These are phyloP conservation scores for Haplographium delicatum DNA, from an alignment of 495 filamentous ascomycete genomes.

Conservation along the genomic window DNA sequence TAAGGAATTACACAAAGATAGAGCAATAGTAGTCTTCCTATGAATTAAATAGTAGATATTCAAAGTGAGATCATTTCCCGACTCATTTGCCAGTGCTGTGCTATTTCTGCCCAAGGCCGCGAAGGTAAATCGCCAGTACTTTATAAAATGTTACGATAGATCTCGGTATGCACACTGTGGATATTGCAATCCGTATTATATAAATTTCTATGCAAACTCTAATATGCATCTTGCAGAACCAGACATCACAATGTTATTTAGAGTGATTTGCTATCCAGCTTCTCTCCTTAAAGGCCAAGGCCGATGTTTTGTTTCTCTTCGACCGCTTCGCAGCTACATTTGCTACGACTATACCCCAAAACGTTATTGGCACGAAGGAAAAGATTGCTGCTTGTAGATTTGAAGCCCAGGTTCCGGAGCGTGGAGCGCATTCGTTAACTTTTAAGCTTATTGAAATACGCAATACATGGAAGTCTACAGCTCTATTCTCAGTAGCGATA, in stretches of 20 bases:
- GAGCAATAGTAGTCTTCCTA: too few relatives aligned
- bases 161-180: neutral
- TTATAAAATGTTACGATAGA: too few relatives aligned
- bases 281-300: slow-evolving; percentile 6
- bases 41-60: too few relatives aligned
- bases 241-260: neutral
- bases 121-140: too few relatives aligned
- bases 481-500: slow-evolving; percentile 6
- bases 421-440: slow-evolving; percentile 7
- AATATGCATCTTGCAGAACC: neutral
- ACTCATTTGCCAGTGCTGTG: too few relatives aligned
- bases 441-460: slow-evolving; percentile 10
- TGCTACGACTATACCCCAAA: neutral
- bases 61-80: too few relatives aligned
- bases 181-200: neutral
- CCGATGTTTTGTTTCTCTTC: slow-evolving; percentile 7
- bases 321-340: slow-evolving; percentile 9
- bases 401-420: slow-evolving; percentile 7
- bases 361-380: slow-evolving; percentile 1
- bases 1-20: too few relatives aligned
- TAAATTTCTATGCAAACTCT: slow-evolving; percentile 1
- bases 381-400: slow-evolving; percentile 13
- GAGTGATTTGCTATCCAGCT: slow-evolving; percentile 13
- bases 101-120: too few relatives aligned
- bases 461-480: slow-evolving; percentile 3